Conservation (phyloP, 2,329 filamentous ascomycete genomes). For the Gaeumannomyces sp. region DNA sequence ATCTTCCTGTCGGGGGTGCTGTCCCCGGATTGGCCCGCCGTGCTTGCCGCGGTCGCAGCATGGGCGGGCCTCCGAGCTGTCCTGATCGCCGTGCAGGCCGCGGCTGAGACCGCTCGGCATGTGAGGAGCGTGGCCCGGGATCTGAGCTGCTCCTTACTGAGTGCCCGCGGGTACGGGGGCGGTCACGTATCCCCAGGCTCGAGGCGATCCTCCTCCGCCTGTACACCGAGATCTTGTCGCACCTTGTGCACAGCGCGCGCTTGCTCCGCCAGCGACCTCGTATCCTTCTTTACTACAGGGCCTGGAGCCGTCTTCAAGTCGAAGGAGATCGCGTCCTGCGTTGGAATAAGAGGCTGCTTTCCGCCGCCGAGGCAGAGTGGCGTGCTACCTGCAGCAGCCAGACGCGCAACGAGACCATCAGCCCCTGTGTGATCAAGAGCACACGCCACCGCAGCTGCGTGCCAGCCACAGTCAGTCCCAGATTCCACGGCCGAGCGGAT, state of each 20-base stretch:
- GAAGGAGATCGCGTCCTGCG: not conserved
- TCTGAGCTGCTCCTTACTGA: not conserved
- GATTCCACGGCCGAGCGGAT: not conserved
- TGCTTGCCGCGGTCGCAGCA: not conserved
- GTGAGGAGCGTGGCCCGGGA: not conserved
- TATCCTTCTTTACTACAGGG: not conserved
- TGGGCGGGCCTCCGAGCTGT: not conserved
- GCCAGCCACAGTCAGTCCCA: not conserved
- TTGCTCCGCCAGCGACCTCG: not conserved
- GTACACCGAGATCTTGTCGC: not conserved
- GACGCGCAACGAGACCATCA: no score
- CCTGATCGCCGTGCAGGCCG: not conserved
- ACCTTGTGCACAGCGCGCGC: not conserved
- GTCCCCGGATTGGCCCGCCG: not conserved
- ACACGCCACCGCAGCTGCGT: not conserved
- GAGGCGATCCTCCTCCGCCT: not conserved
- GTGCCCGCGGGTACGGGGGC: not conserved
- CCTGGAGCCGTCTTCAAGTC: not conserved
- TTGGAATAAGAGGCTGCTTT: not conserved
- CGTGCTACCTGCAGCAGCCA: not conserved
- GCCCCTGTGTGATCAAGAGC: not conserved
- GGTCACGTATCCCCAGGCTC: not conserved
- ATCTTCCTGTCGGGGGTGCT: not conserved
- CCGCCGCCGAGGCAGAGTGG: constrained; percentile 2
- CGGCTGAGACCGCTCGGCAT: not conserved